Conservation (phyloP, 73 alveolate species). For the Tetrahymena thermophila region DNA sequence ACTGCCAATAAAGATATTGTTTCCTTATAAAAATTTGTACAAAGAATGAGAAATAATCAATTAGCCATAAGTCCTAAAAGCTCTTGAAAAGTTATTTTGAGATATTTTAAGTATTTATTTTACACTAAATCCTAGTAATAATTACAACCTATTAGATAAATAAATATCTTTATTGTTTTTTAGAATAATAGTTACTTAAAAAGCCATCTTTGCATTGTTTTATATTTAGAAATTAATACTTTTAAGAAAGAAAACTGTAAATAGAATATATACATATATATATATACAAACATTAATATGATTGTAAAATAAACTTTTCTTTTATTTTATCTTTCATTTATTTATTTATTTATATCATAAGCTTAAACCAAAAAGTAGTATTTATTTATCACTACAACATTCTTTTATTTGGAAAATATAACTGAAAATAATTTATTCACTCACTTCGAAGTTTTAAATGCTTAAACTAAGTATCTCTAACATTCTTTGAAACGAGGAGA, state of each 20-base stretch:
- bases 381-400: neutral
- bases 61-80: neutral
- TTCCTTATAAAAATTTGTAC: neutral
- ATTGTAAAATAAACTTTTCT: neutral
- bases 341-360: too few species aligned
- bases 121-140: neutral
- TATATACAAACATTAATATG: too few species aligned
- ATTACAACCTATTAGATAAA: too few species aligned
- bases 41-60: neutral
- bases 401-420: neutral
- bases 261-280: neutral
- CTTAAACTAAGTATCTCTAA: neutral
- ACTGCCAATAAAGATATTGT: neutral
- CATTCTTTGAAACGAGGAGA: neutral
- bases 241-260: neutral
- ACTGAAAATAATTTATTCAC: neutral
- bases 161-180: neutral
- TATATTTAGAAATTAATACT: too few species aligned
- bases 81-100: neutral
- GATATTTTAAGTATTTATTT: neutral
- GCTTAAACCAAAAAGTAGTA: neutral
- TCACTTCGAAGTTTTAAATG: neutral
- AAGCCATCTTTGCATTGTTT: too few species aligned
- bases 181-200: too few species aligned
- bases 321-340: too few species aligned